These are phyloP conservation scores for Yamadazyma blattariae DNA, from an alignment of 1,139 yeast species.

Conservation along the genomic window DNA sequence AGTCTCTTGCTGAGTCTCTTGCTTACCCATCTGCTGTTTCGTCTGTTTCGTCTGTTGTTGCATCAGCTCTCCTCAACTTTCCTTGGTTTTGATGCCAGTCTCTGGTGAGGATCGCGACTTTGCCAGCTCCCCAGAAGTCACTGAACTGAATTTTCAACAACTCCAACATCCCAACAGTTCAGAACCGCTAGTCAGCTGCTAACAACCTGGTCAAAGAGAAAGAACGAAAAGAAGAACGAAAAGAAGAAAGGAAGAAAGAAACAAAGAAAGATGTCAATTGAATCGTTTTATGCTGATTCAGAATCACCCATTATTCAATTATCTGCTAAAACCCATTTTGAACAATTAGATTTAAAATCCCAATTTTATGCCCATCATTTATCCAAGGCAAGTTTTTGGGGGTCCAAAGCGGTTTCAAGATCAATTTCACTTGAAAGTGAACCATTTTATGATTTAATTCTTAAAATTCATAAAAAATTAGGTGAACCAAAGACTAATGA, in stretches of 20 bases:
- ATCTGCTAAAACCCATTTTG: constrained; percentile 44
- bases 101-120: background rate
- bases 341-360: constrained; percentile 34
- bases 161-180: background rate
- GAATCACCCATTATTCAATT: constrained; percentile 43
- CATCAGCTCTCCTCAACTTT: background rate
- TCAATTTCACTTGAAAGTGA: constrained; percentile 88
- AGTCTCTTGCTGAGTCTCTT: too few relatives aligned
- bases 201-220: constrained; percentile 2
- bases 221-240: constrained; percentile 13
- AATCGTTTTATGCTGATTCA: constrained; percentile 34
- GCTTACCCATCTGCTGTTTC: too few relatives aligned
- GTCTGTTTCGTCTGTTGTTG: background rate
- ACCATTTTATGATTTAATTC: constrained; percentile 63
- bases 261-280: constrained; percentile 1
- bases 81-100: background rate
- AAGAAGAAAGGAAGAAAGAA: background rate
- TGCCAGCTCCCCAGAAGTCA: background rate
- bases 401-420: constrained; percentile 73
- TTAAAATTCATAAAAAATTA: constrained; percentile 52
- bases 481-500: constrained; percentile 42
- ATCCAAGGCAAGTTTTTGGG: constrained; percentile 79
- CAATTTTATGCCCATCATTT: constrained; percentile 77
- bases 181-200: too few relatives aligned
- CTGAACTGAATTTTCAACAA: background rate